phyloP scores from a whole-genome alignment of 805 yeast genomes.

The Clavispora asparagi region DNA sequence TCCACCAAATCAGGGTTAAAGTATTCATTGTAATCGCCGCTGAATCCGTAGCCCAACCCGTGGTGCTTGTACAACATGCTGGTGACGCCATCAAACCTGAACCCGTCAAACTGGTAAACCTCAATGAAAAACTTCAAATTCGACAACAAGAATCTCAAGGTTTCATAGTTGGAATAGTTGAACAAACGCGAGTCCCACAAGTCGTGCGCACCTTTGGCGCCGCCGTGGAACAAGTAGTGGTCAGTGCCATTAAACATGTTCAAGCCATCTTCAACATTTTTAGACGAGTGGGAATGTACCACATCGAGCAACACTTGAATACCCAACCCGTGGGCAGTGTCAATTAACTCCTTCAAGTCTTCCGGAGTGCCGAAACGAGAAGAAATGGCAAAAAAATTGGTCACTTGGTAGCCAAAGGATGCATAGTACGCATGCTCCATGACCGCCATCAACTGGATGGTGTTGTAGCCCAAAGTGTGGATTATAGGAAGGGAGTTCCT shows the following conservation, averaged over 20 bases:
- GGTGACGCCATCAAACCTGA: conserved; percentile 95
- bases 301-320: conserved; percentile 83
- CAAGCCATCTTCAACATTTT: conserved; percentile 89
- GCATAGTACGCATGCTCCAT: conserved; percentile 99
- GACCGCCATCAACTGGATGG: conserved; percentile 93
- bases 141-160: conserved; percentile 76
- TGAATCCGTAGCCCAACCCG: conserved; percentile 85
- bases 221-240: conserved; percentile 89
- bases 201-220: conserved; percentile 83
- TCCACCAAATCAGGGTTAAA: conserved; percentile 76
- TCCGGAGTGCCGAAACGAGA: conserved; percentile 96
- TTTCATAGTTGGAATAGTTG: conserved; percentile 89
- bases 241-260: conserved; percentile 94
- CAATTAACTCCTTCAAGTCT: conserved; percentile 84
- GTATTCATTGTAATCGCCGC: conserved; percentile 91
- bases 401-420: conserved; percentile 95
- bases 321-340: conserved; percentile 86
- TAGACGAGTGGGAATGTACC: conserved; percentile 95
- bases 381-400: conserved; percentile 84
- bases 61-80: conserved; percentile 89
- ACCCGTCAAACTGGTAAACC: conserved; percentile 86
- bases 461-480: conserved; percentile 80
- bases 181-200: conserved; percentile 96
- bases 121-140: conserved; percentile 82
- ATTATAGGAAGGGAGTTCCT: conserved; percentile 76